These are phyloP conservation scores for Friedmanniomyces simplex DNA, from an alignment of 495 filamentous ascomycete species.

Conservation along the genomic window DNA sequence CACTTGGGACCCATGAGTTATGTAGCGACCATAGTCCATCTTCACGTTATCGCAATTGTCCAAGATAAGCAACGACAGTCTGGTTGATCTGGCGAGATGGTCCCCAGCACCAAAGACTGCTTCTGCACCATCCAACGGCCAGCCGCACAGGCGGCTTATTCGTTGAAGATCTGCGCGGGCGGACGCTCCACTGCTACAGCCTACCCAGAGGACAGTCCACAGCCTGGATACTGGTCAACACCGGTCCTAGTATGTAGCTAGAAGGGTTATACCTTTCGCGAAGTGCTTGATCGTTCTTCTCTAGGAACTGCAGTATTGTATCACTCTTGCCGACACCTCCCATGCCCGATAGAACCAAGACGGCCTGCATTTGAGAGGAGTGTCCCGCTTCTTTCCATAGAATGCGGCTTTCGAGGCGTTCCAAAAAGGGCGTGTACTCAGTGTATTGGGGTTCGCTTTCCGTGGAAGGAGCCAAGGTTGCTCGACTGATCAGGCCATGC, in stretches of 20 bases:
- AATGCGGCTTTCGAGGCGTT: not conserved
- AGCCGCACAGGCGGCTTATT: not conserved
- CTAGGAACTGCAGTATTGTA: not conserved
- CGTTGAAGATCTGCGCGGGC: not conserved
- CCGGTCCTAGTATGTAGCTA: not conserved
- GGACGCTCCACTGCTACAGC: not conserved
- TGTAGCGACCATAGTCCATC: constrained; percentile 10
- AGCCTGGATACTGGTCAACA: not conserved
- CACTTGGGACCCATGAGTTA: constrained; percentile 19
- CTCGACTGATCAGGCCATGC: not conserved
- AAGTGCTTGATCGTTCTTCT: not conserved
- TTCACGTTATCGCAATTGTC: constrained; percentile 23
- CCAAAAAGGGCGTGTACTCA: not conserved
- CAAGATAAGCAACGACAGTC: not conserved
- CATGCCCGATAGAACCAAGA: constrained; percentile 11
- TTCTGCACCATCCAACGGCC: not conserved
- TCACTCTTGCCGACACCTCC: not conserved
- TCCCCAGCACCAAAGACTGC: not conserved
- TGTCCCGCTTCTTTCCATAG: not conserved
- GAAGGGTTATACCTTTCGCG: not conserved
- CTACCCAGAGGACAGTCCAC: not conserved
- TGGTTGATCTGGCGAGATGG: not conserved
- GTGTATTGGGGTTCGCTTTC: not conserved
- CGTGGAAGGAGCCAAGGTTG: not conserved
- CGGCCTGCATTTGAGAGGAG: constrained; percentile 23